These are phyloP conservation scores for Fusarium tupiense DNA, from an alignment of 2,329 filamentous ascomycete species.

Conservation along the genomic window DNA sequence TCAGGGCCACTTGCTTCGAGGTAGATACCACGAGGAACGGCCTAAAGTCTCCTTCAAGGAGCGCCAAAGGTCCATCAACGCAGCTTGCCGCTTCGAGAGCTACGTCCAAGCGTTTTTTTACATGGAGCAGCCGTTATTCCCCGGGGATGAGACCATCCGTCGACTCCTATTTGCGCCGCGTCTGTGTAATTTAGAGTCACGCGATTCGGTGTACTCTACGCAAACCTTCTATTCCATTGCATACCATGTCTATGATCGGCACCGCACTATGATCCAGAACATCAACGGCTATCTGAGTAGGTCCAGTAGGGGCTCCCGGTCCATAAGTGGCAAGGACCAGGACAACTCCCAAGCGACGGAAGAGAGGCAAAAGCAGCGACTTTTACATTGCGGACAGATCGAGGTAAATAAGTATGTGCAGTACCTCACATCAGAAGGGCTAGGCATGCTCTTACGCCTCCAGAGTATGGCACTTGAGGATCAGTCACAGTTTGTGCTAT, in stretches of 20 bases:
- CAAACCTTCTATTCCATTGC: not conserved
- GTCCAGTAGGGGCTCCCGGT: too few relatives aligned
- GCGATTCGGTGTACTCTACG: too few relatives aligned
- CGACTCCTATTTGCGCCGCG: not conserved
- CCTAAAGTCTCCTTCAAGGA: accelerated
- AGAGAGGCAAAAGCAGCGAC: not conserved
- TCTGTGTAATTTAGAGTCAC: not conserved
- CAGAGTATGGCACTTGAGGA: not conserved
- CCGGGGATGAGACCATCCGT: not conserved
- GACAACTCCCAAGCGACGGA: not conserved
- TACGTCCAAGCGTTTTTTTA: not conserved
- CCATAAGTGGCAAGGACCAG: too few relatives aligned
- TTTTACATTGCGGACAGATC: not conserved
- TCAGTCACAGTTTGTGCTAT: not conserved
- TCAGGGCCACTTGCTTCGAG: too few relatives aligned
- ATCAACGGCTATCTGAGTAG: not conserved
- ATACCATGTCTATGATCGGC: not conserved
- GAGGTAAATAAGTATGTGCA: not conserved
- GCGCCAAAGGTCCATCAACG: not conserved
- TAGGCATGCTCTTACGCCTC: not conserved
- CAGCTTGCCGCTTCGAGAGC: not conserved
- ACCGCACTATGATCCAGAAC: not conserved
- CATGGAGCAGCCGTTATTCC: not conserved
- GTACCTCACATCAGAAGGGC: not conserved
- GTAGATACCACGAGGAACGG: too few relatives aligned